Evolutionary conservation across 2,329 filamentous ascomycete species (phyloP).

Genomic region (Trematosphaeria pertusa): DNA sequence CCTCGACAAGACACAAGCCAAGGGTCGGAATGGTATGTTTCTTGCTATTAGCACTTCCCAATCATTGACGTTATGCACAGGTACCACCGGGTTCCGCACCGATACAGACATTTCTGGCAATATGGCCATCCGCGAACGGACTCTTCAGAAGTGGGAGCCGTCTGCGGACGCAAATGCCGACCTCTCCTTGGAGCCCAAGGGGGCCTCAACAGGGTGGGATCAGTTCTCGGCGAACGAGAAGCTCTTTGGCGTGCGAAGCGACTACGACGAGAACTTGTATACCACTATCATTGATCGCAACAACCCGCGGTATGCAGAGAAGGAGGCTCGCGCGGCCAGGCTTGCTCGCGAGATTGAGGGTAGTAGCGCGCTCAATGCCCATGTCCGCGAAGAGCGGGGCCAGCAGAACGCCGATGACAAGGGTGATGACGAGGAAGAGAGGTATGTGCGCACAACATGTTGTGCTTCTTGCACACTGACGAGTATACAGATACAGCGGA

Average conservation of each 20-base stretch:
- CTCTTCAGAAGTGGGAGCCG: constrained; percentile 82
- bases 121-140: constrained; percentile 72
- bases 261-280: constrained; percentile 94
- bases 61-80: constrained; percentile 9
- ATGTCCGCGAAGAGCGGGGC: constrained; percentile 89
- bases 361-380: constrained; percentile 74
- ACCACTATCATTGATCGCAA: constrained; percentile 88
- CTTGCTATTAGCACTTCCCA: not conserved
- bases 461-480: constrained; percentile 16
- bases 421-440: constrained; percentile 87
- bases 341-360: constrained; percentile 91
- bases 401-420: constrained; percentile 69
- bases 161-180: constrained; percentile 67
- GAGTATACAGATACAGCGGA: constrained; percentile 76
- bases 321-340: constrained; percentile 75
- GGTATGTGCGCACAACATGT: constrained; percentile 60
- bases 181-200: constrained; percentile 71
- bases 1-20: constrained; percentile 58
- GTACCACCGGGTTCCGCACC: constrained; percentile 73
- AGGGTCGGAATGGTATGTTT: constrained; percentile 64
- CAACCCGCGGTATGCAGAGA: constrained; percentile 81
- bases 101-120: constrained; percentile 86
- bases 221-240: constrained; percentile 92
- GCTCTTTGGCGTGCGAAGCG: constrained; percentile 84
- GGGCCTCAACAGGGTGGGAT: constrained; percentile 70